Base-by-base conservation (phyloP, 1,139 yeast species). In the Petasospora fabianii region DNA sequence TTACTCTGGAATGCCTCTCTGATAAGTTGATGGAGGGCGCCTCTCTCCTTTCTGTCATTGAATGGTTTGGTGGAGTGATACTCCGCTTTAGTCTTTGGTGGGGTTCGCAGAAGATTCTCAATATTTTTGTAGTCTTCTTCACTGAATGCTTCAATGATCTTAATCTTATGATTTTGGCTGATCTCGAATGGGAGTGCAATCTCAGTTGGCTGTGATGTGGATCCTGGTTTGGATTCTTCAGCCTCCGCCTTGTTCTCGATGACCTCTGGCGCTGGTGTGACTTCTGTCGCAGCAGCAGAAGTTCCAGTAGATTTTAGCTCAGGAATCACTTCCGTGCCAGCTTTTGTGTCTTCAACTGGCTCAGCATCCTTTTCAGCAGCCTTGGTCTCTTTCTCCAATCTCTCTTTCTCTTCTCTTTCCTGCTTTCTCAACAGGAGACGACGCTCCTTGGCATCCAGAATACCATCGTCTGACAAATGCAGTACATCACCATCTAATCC, bases 391-490 rank as follows among this genome's bases (percentile, higher is more conserved):
- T n/a, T n/a, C n/a, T n/a, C n/a, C n/a, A n/a, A n/a, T n/a, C n/a
- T n/a, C n/a, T 59, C 57, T 44, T 63, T 66, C 51, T 66, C 62
- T 39, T 55, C 49, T 38, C 53, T 56, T 52, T 62, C 51, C 56
- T 62, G 49, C 48, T 77, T 80, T 31, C 68, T 50, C 36, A 74
- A 66, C 24, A 40, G 41, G 17, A 44, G 28, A 34, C 48, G 42
- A 37, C 69, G 67, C 48, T 76, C 82, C 48, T 68, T 71, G 52
- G 71, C 77, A 45, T 74, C 69, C 36, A 75, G 74, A 36, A 82
- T 69, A 3, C 97, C 97, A 38, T 78, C 75, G 55, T 90, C 96
- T 4, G 64, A 58, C 48, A 92, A 68, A 58, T 82, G 92, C 12
- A 90, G 74, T 3, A 88, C 96, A 3, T 74, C 64, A 1, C 87